Evolutionary conservation across 1,139 yeast species (phyloP), one percentile per base, ranked within the genome.

Genomic region (Nadsonia starkeyi-henricii): DNA sequence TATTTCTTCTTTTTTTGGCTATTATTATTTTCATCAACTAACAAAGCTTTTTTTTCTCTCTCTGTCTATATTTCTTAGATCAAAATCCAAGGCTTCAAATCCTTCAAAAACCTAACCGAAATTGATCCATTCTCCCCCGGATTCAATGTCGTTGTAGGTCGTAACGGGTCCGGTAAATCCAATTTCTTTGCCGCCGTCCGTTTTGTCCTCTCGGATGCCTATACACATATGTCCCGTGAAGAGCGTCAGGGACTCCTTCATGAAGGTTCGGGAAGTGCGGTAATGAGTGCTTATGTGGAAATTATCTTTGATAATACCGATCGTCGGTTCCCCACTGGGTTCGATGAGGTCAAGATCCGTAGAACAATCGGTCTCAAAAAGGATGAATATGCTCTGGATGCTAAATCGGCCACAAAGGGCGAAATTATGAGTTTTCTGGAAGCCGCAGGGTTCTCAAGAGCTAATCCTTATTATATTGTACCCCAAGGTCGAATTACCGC

Each of bases 111-210:
- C 62, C 79, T 85, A 47, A 85, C 96, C 0, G 74, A 77, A 9
- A 77, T 91, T 18, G 94, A 85, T 45, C 72, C 75, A 28, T 69
- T 91, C 47, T 82, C 94, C 0, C 93, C 94, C 0, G 77, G 78
- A 52, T 85, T 82, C 62, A 91, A 91, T 64, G 95, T 89, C 28
- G 88, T 91, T 15, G 71, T 91, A 30, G 99, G 99, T 2, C 70
- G 96, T 48, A 91, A 91, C 64, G 99, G 99, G 17, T 84, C 96
- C 7, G 99, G 99, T 12, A 91, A 91, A 64, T 85, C 96, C 47
- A 91, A 91, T 64, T 85, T 93, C 67, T 91, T 91, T 64, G 91
- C 96, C 18, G 98, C 98, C 12, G 85, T 91, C 51, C 71, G 97
- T 53, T 93, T 89, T 66, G 97, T 89, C 9, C 67, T 91, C 42